Evolutionary conservation across 1,139 yeast genomes (phyloP).

Genomic region (Debaryomycetaceae sp.): DNA sequence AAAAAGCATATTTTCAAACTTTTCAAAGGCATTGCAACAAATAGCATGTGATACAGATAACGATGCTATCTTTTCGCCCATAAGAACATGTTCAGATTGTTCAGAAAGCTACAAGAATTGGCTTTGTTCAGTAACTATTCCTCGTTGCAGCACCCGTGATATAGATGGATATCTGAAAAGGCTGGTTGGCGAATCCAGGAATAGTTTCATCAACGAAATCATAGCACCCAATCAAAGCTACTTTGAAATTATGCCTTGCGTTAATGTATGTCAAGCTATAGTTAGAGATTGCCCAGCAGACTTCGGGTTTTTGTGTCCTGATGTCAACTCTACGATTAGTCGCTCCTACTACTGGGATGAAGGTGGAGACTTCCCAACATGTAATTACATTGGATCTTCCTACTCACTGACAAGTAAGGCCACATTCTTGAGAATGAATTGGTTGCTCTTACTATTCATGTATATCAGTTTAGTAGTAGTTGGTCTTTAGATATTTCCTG

Average conservation of each 20-base stretch:
- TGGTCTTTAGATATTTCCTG: not conserved
- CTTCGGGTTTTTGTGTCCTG: constrained; percentile 75
- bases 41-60: constrained; percentile 70
- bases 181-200: constrained; percentile 55
- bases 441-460: constrained; percentile 1
- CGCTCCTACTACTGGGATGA: constrained; percentile 49
- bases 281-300: constrained; percentile 82
- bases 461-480: not conserved
- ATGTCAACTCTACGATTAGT: constrained; percentile 29
- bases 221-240: constrained; percentile 62
- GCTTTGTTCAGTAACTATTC: constrained; percentile 90
- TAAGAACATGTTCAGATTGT: constrained; percentile 73
- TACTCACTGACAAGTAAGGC: constrained; percentile 5
- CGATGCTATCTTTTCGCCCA: constrained; percentile 73
- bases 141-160: constrained; percentile 65
- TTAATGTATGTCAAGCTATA: constrained; percentile 72
- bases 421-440: constrained; percentile 1
- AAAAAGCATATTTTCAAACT: constrained; percentile 52
- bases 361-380: constrained; percentile 31
- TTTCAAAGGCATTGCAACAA: constrained; percentile 73
- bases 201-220: constrained; percentile 50
- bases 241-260: constrained; percentile 83
- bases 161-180: constrained; percentile 49
- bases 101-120: constrained; percentile 71
- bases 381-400: constrained; percentile 47